phyloP scores from a whole-genome alignment of 371 early-diverging fungal genomes.

The Zychaea mexicana region DNA sequence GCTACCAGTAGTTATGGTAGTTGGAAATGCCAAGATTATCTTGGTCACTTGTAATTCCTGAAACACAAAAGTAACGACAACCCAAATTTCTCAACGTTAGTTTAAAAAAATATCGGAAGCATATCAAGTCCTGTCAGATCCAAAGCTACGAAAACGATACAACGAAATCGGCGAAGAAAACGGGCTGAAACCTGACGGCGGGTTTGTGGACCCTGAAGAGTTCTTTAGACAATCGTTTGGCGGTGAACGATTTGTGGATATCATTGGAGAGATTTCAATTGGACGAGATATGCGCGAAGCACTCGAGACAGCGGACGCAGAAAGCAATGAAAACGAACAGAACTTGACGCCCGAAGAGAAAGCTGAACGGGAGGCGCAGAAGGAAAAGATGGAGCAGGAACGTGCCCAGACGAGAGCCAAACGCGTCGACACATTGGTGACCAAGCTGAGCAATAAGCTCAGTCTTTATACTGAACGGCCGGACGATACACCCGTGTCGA shows the following conservation, averaged over 20 bases:
- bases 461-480: constrained; percentile 74
- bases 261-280: constrained; percentile 97
- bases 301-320: constrained; percentile 59
- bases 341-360: constrained; percentile 62
- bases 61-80: no score
- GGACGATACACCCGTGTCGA: constrained; percentile 40
- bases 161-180: constrained; percentile 80
- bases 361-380: constrained; percentile 56
- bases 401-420: constrained; percentile 59
- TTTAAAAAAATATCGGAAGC: constrained; percentile 96
- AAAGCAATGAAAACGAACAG: constrained; percentile 33
- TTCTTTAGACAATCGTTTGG: constrained; percentile 96
- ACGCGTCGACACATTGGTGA: constrained; percentile 73
- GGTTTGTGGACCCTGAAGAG: constrained; percentile 88
- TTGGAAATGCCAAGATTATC: no score
- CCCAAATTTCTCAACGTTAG: no score
- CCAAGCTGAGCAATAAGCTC: constrained; percentile 77
- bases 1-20: constrained; percentile 20
- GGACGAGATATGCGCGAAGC: constrained; percentile 88
- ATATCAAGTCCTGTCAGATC: constrained; percentile 90
- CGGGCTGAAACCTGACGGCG: constrained; percentile 69
- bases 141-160: constrained; percentile 82
- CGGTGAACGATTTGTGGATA: constrained; percentile 90
- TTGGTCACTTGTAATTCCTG: no score
- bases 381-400: constrained; percentile 38